phyloP scores from a whole-genome alignment of 2,329 filamentous ascomycete species.

The Cercospora sesami region DNA sequence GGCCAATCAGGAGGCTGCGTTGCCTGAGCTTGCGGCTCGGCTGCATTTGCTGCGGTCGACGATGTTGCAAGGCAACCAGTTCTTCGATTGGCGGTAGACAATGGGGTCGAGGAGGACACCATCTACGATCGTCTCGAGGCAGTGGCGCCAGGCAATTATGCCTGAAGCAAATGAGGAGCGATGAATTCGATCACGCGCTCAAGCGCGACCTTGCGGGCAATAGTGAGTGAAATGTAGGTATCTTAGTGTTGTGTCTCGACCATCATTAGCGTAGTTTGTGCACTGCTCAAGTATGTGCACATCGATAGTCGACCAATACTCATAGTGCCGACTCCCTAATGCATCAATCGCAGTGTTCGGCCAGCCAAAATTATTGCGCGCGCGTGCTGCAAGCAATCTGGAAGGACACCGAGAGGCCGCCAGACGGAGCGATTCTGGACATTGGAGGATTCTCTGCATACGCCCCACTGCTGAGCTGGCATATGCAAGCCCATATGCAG shows the following conservation, averaged over 20 bases:
- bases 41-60: neutral
- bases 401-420: constrained; percentile 15
- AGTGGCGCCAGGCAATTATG: constrained; percentile 3
- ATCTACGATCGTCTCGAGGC: neutral
- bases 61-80: constrained; percentile 8
- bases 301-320: neutral
- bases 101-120: neutral
- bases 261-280: neutral
- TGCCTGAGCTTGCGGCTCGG: constrained; percentile 1
- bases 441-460: constrained; percentile 9
- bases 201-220: neutral
- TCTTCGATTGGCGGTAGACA: neutral
- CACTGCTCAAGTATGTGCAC: neutral
- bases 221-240: neutral
- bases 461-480: constrained; percentile 9
- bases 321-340: neutral
- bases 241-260: neutral
- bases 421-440: constrained; percentile 6
- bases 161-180: neutral
- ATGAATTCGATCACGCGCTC: neutral
- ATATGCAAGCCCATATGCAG: constrained; percentile 4
- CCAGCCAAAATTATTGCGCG: neutral
- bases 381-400: constrained; percentile 9
- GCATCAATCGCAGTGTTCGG: neutral
- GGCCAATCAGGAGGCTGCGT: neutral